phyloP scores from a whole-genome alignment of 148 eudicot genomes.

The Arctostaphylos glauca region DNA sequence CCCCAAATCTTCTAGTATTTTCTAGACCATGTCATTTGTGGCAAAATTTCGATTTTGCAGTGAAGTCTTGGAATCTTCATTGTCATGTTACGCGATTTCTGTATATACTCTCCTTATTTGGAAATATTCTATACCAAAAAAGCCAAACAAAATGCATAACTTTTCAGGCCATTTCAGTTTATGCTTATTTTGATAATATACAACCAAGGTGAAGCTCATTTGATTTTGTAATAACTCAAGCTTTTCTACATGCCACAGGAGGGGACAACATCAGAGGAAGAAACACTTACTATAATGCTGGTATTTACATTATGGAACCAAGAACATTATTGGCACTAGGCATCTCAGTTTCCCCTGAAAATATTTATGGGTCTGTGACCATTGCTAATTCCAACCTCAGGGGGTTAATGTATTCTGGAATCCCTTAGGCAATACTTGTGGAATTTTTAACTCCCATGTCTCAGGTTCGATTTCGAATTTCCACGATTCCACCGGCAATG shows the following conservation, averaged over 20 bases:
- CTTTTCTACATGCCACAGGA: background rate
- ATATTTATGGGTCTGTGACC: background rate
- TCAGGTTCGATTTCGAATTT: conserved; percentile 25
- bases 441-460: conserved; percentile 16
- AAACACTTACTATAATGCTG: background rate
- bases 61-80: background rate
- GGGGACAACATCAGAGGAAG: background rate
- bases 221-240: background rate
- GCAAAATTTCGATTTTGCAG: background rate
- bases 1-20: background rate
- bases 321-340: background rate
- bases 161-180: background rate
- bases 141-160: background rate
- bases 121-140: background rate
- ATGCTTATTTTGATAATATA: background rate
- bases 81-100: background rate
- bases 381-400: background rate
- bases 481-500: conserved; percentile 16
- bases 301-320: background rate
- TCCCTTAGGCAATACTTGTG: background rate
- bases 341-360: background rate
- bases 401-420: background rate
- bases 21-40: background rate
- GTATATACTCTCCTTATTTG: background rate
- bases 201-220: background rate